Evolutionary conservation across 192 early-diverging fungal genomes (phyloP).

Genomic region (Coemansia pectinata): DNA sequence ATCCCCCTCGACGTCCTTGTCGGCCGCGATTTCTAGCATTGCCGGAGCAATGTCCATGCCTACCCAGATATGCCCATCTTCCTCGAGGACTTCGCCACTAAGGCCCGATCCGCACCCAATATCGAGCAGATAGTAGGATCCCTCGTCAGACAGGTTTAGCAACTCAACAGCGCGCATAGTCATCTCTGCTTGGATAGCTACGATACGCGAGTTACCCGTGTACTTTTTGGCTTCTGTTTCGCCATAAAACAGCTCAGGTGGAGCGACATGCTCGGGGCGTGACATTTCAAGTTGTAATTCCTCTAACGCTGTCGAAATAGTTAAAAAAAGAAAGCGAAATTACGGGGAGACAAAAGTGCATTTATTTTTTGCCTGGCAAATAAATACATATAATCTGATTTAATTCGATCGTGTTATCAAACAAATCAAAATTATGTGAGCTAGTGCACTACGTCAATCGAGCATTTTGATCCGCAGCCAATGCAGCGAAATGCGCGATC

Average conservation of each 20-base stretch:
- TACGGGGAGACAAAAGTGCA: not conserved
- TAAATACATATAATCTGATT: not conserved
- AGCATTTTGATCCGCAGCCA: too few relatives aligned
- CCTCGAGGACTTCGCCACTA: slow-evolving; percentile 91
- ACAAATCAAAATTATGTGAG: too few relatives aligned
- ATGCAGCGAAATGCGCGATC: too few relatives aligned
- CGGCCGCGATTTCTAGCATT: slow-evolving; percentile 94
- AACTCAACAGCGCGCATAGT: slow-evolving; percentile 89
- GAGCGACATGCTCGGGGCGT: slow-evolving; percentile 93
- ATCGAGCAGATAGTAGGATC: slow-evolving; percentile 79
- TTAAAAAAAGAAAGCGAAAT: not conserved
- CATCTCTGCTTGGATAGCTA: slow-evolving; percentile 93
- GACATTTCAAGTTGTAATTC: slow-evolving; percentile 63
- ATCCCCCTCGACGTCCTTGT: slow-evolving; percentile 92
- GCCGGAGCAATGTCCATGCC: slow-evolving; percentile 93
- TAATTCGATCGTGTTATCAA: too few relatives aligned
- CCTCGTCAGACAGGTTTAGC: slow-evolving; percentile 75
- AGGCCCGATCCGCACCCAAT: slow-evolving; percentile 98
- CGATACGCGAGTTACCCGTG: slow-evolving; percentile 90
- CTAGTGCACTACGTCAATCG: too few relatives aligned
- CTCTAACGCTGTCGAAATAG: not conserved
- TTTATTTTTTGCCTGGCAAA: not conserved
- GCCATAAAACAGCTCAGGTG: slow-evolving; percentile 97
- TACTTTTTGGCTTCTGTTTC: slow-evolving; percentile 94
- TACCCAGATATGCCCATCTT: slow-evolving; percentile 95